Evolutionary conservation across 1,284 basidiomycete species (phyloP).

Genomic region (Irpex rosettiformis): DNA sequence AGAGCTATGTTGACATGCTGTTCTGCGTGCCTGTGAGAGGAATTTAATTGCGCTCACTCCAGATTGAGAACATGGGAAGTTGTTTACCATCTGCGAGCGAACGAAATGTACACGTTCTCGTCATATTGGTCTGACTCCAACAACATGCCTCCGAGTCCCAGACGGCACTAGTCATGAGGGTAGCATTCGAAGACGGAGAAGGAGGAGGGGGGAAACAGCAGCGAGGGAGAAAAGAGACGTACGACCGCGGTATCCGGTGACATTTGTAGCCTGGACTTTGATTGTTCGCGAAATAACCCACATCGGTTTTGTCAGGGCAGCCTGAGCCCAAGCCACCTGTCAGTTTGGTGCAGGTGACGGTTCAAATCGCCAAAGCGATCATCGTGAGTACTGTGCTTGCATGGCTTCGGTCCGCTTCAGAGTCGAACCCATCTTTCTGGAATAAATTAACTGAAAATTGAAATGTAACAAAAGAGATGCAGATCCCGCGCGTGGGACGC

Average conservation of each 20-base stretch:
- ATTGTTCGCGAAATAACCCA: no score
- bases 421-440: no score
- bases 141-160: neutral
- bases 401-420: neutral
- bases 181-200: neutral
- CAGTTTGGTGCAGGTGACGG: no score
- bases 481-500: no score
- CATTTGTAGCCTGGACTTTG: no score
- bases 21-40: neutral
- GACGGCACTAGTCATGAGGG: neutral
- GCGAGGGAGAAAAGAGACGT: neutral
- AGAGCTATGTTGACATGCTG: constrained; percentile 1
- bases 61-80: neutral
- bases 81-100: neutral
- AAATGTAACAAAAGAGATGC: no score
- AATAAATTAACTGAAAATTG: no score
- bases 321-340: neutral
- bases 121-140: neutral
- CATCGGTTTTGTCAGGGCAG: no score
- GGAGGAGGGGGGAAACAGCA: neutral
- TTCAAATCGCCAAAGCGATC: no score
- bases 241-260: neutral
- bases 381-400: neutral
- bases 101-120: neutral
- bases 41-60: neutral